Conservation (phyloP, 2,329 filamentous ascomycete genomes). For the Colletotrichum sp. region DNA sequence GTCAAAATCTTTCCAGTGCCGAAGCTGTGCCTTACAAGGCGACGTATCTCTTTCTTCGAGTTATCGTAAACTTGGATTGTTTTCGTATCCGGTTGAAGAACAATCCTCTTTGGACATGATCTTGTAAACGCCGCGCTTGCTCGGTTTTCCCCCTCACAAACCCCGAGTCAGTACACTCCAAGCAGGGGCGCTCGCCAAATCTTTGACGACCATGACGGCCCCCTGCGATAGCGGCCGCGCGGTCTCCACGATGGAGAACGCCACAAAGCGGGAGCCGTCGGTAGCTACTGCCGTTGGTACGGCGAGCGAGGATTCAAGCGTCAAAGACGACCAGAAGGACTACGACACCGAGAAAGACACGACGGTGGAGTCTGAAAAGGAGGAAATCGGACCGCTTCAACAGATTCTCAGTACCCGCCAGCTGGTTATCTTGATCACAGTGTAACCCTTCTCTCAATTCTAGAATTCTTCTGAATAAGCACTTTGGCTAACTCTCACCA, state of each 20-base stretch:
- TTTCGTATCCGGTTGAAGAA: background rate
- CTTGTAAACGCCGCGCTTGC: background rate
- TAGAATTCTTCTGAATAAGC: rapidly evolving
- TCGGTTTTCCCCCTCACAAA: background rate
- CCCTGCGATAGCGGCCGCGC: background rate
- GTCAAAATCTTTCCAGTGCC: background rate
- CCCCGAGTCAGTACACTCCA: background rate
- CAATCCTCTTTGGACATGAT: background rate
- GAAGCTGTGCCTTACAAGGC: background rate
- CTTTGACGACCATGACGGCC: background rate
- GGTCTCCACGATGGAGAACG: background rate
- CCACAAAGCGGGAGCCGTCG: background rate
- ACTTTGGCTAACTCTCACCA: background rate
- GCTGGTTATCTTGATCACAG: background rate
- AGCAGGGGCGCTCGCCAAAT: background rate
- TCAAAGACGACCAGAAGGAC: background rate
- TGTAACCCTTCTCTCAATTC: background rate
- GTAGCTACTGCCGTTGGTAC: background rate
- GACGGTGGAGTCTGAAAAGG: background rate
- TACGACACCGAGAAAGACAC: background rate
- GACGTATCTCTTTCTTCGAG: background rate
- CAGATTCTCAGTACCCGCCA: background rate
- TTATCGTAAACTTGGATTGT: background rate
- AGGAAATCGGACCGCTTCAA: background rate
- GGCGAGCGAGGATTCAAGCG: background rate